Conservation (phyloP, 768 basidiomycete species). For the Mycena leptocephala region DNA sequence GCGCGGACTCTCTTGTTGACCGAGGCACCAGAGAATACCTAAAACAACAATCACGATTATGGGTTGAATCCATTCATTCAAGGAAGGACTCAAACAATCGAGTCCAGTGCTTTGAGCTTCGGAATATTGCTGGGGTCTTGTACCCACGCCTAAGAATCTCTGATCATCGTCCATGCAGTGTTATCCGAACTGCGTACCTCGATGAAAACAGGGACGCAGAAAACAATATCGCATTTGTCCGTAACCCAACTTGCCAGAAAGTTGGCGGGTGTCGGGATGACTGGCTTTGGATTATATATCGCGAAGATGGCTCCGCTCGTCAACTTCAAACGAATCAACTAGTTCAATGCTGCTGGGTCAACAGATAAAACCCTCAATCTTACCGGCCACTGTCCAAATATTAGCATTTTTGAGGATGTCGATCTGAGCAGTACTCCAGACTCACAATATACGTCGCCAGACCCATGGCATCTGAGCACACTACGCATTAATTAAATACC, state of each 20-base stretch:
- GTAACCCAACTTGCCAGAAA: slow-evolving; percentile 15
- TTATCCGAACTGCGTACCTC: not conserved
- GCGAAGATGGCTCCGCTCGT: slow-evolving; percentile 18
- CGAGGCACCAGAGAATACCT: slow-evolving; percentile 18
- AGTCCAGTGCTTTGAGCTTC: slow-evolving; percentile 12
- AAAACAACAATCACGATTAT: not conserved
- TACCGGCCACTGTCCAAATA: slow-evolving; percentile 12
- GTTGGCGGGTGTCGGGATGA: slow-evolving; percentile 10
- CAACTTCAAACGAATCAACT: not conserved
- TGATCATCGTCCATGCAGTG: not conserved
- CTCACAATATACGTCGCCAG: slow-evolving; percentile 8
- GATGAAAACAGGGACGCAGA: slow-evolving; percentile 20
- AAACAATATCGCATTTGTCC: slow-evolving; percentile 17
- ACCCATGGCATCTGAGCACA: slow-evolving; percentile 13
- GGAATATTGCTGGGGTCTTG: slow-evolving; percentile 10
- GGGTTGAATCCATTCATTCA: too few species aligned
- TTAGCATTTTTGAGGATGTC: not conserved
- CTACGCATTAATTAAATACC: not conserved
- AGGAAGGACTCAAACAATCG: not conserved
- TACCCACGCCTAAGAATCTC: slow-evolving; percentile 5
- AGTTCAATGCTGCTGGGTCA: not conserved
- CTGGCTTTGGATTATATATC: slow-evolving; percentile 3
- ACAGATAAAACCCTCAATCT: not conserved
- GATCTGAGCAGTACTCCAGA: not conserved
- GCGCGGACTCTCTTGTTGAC: slow-evolving; percentile 12